A percentile compares a stretch with the other conserved stretches of the same genome.
These are phyloP conservation scores for Plasmodiophora brassicae DNA, from an alignment of 208 protist species.

Conservation along the genomic window DNA sequence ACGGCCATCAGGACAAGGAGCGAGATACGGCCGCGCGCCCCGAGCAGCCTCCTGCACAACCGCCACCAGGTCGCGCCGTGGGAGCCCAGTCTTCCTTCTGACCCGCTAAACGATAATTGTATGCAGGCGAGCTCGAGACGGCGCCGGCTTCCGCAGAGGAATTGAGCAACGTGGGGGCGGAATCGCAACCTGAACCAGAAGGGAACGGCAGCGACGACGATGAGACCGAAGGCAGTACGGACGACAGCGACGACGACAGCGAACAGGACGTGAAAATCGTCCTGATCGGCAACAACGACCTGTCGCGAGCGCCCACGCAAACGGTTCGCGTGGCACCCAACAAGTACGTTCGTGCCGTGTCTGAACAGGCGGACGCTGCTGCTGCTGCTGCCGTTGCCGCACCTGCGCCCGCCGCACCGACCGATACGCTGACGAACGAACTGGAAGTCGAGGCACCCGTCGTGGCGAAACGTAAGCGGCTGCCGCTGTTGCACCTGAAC, in stretches of 20 bases:
- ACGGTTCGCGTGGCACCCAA: neutral
- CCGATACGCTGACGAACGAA: neutral
- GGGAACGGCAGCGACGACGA: neutral
- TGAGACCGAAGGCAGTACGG: too few relatives aligned
- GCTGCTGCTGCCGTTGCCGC: neutral
- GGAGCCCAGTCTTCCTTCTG: neutral
- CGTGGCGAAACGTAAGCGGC: neutral
- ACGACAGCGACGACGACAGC: neutral
- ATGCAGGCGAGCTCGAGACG: neutral
- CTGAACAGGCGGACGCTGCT: neutral
- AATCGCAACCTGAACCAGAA: too few relatives aligned
- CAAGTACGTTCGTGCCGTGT: neutral
- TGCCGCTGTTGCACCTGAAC: neutral
- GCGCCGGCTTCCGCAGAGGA: too few relatives aligned
- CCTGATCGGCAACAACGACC: neutral
- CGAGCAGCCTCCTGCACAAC: neutral
- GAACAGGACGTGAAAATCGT: neutral
- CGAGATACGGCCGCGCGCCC: neutral
- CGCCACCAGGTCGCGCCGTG: neutral
- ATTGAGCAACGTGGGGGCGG: too few relatives aligned
- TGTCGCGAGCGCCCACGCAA: neutral
- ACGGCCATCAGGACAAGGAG: neutral
- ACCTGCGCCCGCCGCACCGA: neutral
- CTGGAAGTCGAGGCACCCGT: neutral
- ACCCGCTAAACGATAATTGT: neutral